Evolutionary conservation across 192 early-diverging fungal genomes (phyloP).

Genomic region (Phlyctochytrium arcticum): DNA sequence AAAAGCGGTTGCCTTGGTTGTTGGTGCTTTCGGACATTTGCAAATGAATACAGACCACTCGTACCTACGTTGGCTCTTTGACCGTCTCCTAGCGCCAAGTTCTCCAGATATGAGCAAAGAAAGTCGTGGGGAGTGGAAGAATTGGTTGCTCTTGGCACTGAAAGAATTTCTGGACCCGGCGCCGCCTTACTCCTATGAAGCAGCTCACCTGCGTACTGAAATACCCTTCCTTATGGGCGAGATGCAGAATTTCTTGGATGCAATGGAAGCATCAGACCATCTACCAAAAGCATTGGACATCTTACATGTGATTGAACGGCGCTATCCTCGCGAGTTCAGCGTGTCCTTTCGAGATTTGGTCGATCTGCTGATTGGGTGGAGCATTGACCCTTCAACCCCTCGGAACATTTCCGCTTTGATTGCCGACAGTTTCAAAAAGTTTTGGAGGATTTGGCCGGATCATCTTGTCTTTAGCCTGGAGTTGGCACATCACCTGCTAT

Average conservation of each 20-base stretch:
- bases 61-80: constrained; percentile 16
- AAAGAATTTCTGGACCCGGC: no score
- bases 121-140: constrained; percentile 3
- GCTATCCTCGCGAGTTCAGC: constrained; percentile 26
- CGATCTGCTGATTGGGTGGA: constrained; percentile 68
- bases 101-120: background rate
- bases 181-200: no score
- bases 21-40: no score
- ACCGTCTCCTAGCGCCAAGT: background rate
- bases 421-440: constrained; percentile 41
- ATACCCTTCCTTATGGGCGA: constrained; percentile 16
- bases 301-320: constrained; percentile 26
- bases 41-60: no score
- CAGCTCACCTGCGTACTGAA: no score
- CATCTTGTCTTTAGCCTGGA: constrained; percentile 47
- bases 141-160: constrained; percentile 14
- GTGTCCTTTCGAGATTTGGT: constrained; percentile 44
- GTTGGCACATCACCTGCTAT: constrained; percentile 46
- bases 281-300: constrained; percentile 35
- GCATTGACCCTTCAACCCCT: constrained; percentile 50
- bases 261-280: constrained; percentile 25
- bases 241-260: constrained; percentile 35
- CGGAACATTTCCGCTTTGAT: constrained; percentile 39
- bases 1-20: background rate
- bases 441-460: constrained; percentile 43